These are phyloP conservation scores for Bruguiera sexangula DNA, from an alignment of 345 rosid genomes.

Conservation along the genomic window DNA sequence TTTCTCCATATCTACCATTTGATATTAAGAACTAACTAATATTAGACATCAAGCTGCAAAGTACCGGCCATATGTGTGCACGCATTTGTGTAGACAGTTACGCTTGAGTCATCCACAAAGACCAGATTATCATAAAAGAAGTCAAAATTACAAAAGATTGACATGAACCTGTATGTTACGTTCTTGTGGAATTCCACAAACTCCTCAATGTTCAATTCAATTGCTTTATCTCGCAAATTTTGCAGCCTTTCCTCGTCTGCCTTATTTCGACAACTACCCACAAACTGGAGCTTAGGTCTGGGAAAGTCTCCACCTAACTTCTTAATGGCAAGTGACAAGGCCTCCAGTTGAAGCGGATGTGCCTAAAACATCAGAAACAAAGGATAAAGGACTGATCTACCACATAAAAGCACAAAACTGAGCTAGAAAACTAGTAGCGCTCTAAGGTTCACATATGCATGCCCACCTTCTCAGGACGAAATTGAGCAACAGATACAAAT, in stretches of 20 bases:
- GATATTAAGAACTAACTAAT: no score
- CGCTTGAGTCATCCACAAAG: no score
- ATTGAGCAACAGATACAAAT: conserved; percentile 86
- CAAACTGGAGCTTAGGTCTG: conserved; percentile 80
- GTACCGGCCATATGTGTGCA: no score
- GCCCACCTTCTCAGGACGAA: conserved; percentile 99
- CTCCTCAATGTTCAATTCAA: conserved; percentile 52
- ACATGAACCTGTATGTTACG: conserved; percentile 61
- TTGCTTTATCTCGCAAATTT: conserved; percentile 65
- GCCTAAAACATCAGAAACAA: conserved; percentile 56
- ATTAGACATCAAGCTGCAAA: no score
- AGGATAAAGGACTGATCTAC: conserved; percentile 18
- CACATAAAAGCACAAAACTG: conserved; percentile 20
- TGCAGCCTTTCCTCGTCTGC: conserved; percentile 81
- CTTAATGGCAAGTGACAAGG: conserved; percentile 59
- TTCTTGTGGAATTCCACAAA: conserved; percentile 76
- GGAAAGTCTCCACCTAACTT: conserved; percentile 49
- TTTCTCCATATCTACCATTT: no score
- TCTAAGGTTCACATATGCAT: conserved; percentile 34
- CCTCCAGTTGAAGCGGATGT: conserved; percentile 86
- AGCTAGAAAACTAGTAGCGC: conserved; percentile 37
- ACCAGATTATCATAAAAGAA: background rate
- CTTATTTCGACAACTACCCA: conserved; percentile 89
- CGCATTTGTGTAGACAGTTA: no score
- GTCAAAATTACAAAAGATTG: conserved; percentile 7